Evolutionary conservation across 2,329 filamentous ascomycete genomes (phyloP).

Genomic region (Phialophora verrucosa): DNA sequence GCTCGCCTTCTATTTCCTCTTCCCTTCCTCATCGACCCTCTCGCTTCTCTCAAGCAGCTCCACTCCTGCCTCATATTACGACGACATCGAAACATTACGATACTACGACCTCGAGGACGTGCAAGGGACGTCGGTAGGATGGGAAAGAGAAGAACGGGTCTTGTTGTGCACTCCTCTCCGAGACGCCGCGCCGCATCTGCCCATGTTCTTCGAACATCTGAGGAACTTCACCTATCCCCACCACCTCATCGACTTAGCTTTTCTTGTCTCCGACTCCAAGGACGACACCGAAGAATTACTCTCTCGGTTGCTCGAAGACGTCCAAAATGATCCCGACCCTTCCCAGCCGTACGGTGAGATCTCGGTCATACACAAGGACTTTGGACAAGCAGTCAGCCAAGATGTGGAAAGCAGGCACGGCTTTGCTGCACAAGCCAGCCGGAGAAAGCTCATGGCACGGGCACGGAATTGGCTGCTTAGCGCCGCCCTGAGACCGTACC

Average conservation of each 20-base stretch:
- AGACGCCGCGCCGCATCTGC: conserved; percentile 87
- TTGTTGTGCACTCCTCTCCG: conserved; percentile 91
- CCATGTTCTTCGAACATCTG: conserved; percentile 99
- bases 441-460: conserved; percentile 96
- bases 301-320: conserved; percentile 72
- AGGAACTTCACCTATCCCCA: conserved; percentile 97
- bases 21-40: conserved; percentile 71
- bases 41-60: conserved; percentile 20
- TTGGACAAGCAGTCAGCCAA: conserved; percentile 96
- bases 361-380: conserved; percentile 97
- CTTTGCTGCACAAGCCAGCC: conserved; percentile 91
- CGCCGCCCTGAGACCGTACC: conserved; percentile 87
- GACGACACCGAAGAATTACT: conserved; percentile 83
- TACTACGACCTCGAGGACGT: conserved; percentile 96
- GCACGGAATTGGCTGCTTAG: conserved; percentile 96
- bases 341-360: conserved; percentile 91
- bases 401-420: conserved; percentile 97
- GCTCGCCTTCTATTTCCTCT: conserved; percentile 71
- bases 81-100: conserved; percentile 89
- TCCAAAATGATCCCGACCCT: conserved; percentile 80
- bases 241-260: conserved; percentile 92
- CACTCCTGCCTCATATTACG: conserved; percentile 54
- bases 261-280: conserved; percentile 96
- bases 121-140: conserved; percentile 87
- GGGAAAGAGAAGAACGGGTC: conserved; percentile 95